Conservation (phyloP, 78 protist species). For the Guillardia theta region DNA sequence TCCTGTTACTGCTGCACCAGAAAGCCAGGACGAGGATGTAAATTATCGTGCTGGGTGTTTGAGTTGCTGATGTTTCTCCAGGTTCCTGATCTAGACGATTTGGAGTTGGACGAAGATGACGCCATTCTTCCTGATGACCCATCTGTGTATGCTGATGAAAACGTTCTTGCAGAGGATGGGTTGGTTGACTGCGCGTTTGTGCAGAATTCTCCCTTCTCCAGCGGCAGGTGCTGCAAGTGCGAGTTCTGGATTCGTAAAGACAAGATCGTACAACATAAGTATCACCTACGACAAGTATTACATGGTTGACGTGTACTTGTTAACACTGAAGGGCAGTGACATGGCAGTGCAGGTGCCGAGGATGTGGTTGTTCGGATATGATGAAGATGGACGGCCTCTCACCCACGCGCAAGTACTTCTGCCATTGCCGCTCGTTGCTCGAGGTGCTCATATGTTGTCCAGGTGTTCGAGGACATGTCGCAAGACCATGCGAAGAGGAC, state of each 20-base stretch:
- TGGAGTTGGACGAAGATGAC: neutral
- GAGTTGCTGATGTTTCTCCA: too few species aligned
- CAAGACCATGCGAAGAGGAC: conserved; percentile 48
- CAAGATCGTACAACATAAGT: neutral
- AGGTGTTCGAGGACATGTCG: conserved; percentile 51
- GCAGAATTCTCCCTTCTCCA: neutral
- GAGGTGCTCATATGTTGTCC: neutral
- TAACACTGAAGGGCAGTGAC: too few species aligned
- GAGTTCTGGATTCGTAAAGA: too few species aligned
- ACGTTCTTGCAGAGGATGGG: too few species aligned
- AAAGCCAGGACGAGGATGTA: neutral
- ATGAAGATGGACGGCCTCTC: neutral
- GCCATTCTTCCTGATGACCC: neutral
- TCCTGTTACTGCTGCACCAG: too few species aligned
- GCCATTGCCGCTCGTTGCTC: neutral
- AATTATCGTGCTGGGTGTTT: neutral
- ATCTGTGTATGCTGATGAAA: too few species aligned
- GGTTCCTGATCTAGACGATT: conserved; percentile 21
- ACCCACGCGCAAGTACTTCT: neutral
- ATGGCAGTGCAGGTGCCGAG: conserved; percentile 1
- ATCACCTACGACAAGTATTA: conserved; percentile 35
- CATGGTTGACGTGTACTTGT: too few species aligned
- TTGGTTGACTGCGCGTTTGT: neutral
- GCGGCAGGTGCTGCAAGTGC: too few species aligned
- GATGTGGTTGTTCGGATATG: conserved; percentile 36